Percentiles rank a stretch among this genome's conserved stretches.
These are phyloP conservation scores for Sporothrix brasiliensis DNA, from an alignment of 2,329 filamentous ascomycete species.

Conservation along the genomic window DNA sequence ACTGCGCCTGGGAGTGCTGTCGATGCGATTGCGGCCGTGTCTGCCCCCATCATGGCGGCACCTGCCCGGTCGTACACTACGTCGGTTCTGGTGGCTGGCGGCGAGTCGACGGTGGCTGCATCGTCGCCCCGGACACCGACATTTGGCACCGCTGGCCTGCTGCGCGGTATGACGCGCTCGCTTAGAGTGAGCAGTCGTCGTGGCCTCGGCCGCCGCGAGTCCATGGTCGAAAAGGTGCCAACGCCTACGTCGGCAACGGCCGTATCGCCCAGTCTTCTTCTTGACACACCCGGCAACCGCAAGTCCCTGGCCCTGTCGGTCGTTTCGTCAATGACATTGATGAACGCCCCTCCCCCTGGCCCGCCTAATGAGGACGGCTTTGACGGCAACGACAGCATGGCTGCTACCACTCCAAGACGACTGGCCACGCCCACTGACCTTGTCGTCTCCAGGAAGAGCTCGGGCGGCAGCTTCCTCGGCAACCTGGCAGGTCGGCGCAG, in stretches of 20 bases:
- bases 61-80: slow-evolving; percentile 12
- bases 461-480: slow-evolving; percentile 34
- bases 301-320: slow-evolving; percentile 33
- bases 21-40: not conserved
- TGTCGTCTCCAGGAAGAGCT: slow-evolving; percentile 43
- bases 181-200: slow-evolving; percentile 58
- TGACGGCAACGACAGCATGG: not conserved
- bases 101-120: not conserved
- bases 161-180: slow-evolving; percentile 54
- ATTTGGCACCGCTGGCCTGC: slow-evolving; percentile 42
- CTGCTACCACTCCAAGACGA: slow-evolving; percentile 35
- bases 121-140: slow-evolving; percentile 50
- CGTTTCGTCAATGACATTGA: slow-evolving; percentile 41
- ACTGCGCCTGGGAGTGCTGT: not conserved
- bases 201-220: slow-evolving; percentile 50
- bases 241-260: slow-evolving; percentile 42
- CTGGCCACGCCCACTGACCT: slow-evolving; percentile 37
- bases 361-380: slow-evolving; percentile 34
- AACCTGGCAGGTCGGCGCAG: slow-evolving; percentile 27
- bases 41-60: slow-evolving; percentile 1
- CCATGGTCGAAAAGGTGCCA: not conserved
- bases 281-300: slow-evolving; percentile 35
- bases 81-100: not conserved
- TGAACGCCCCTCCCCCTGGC: slow-evolving; percentile 45
- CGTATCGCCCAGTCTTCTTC: not conserved